Evolutionary conservation across 2,329 filamentous ascomycete genomes (phyloP).

Genomic region (Davidsoniella virescens): DNA sequence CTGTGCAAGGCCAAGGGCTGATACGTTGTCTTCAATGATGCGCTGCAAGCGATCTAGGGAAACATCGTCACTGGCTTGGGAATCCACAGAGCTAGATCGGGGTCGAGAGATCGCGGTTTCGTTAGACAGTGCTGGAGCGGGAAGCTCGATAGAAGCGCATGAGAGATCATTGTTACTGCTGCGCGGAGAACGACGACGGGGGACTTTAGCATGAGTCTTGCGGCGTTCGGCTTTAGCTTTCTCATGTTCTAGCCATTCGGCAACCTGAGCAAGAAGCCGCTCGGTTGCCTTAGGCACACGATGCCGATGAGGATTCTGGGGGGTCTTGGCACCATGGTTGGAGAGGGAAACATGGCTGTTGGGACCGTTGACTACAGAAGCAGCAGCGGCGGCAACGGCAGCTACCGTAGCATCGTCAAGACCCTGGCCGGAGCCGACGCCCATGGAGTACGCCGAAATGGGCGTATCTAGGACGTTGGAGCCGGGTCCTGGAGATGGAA

Average conservation of each 20-base stretch:
- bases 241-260: constrained; percentile 72
- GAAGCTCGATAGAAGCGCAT: constrained; percentile 7
- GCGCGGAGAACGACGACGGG: constrained; percentile 24
- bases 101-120: constrained; percentile 13
- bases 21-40: constrained; percentile 56
- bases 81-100: constrained; percentile 41
- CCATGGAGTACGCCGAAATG: constrained; percentile 1
- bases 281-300: constrained; percentile 22
- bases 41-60: constrained; percentile 68
- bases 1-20: constrained; percentile 32
- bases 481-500: constrained; percentile 5
- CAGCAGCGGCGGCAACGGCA: not conserved
- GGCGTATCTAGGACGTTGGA: constrained; percentile 1
- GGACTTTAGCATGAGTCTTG: constrained; percentile 24
- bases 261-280: constrained; percentile 55
- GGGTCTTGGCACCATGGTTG: constrained; percentile 14
- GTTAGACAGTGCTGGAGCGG: not conserved
- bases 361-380: not conserved
- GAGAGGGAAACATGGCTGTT: constrained; percentile 1
- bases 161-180: constrained; percentile 6
- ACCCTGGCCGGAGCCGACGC: not conserved
- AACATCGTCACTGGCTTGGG: constrained; percentile 46
- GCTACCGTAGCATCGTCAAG: constrained; percentile 17
- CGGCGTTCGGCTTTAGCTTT: constrained; percentile 43
- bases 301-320: constrained; percentile 7